Evolutionary conservation across 2,329 filamentous ascomycete genomes (phyloP), one percentile per base, ranked within the genome.

Genomic region (Alternaria sp.): DNA sequence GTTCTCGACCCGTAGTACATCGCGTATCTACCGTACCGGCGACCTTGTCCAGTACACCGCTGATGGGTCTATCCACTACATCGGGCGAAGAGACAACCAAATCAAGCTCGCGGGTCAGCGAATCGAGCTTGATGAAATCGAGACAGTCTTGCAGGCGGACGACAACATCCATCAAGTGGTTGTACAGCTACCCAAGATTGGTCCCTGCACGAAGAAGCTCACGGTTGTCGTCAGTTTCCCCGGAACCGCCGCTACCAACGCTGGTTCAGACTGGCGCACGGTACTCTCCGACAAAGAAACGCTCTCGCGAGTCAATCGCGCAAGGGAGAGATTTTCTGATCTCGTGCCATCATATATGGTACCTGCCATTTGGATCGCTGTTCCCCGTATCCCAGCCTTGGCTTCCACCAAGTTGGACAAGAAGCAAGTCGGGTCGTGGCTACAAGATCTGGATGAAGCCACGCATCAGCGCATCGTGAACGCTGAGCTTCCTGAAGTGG

Each of bases 121-220:
- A 5, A 75, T 79, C 57, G 77, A 79, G 65, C 68, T 78, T 45
- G 76, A 74, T 12, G 77, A 79, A 57, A 77, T 78, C 14, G 73
- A 78, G 58, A 68, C 75, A 49, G 67, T 75, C 44, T 49, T 78
- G 9, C 73, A 77, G 41, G 64, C 69, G n/a, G 67, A 76, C 44
- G 28, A 66, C 20, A 56, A 28, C 10, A 62, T 84, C 12, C 78
- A 75, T 33, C 78, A 83, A 62, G 79, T 78, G 4, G 76, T 84
- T 51, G 82, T 84, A 4, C 73, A 82, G 15, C 70, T 85, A 61
- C 80, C 82, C 4, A 82, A 82, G 63, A 55, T 55, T 15, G 82
- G 82, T 2, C 79, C 74, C 3, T 75, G 78, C n/a, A 79, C 82
- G 59, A 76, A 81, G 60, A 81, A 79, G n/a, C 78, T 85, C n/a